phyloP scores from a whole-genome alignment of 805 yeast genomes.

The Saccharomycopsis oosterbeekiorum region DNA sequence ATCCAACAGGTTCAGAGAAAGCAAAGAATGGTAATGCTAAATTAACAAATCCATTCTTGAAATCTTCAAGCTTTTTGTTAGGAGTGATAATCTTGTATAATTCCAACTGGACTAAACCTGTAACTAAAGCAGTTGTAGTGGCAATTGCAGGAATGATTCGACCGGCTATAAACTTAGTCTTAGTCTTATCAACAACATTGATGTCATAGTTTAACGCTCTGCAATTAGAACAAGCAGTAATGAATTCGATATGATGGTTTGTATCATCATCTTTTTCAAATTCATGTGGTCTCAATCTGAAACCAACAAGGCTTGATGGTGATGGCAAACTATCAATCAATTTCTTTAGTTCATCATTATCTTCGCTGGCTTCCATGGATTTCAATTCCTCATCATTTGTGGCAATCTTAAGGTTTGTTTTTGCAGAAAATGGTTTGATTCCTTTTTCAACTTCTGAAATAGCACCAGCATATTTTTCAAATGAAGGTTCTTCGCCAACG shows the following conservation, averaged over 20 bases:
- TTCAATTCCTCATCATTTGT: slow-evolving; percentile 60
- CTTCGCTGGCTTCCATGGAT: slow-evolving; percentile 56
- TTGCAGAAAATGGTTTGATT: slow-evolving; percentile 64
- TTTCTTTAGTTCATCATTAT: slow-evolving; percentile 52
- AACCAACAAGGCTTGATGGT: slow-evolving; percentile 82
- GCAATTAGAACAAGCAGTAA: slow-evolving; percentile 90
- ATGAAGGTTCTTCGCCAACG: slow-evolving; percentile 33
- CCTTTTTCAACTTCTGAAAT: slow-evolving; percentile 32
- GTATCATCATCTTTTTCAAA: slow-evolving; percentile 97
- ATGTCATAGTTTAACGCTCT: slow-evolving; percentile 88
- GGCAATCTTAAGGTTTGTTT: slow-evolving; percentile 68
- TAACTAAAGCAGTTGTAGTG: slow-evolving; percentile 95
- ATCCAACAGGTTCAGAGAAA: slow-evolving; percentile 89
- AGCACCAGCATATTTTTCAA: slow-evolving; percentile 41
- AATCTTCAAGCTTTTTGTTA: slow-evolving; percentile 67
- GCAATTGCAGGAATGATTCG: slow-evolving; percentile 98
- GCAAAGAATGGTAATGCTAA: slow-evolving; percentile 94
- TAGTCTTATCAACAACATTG: slow-evolving; percentile 78
- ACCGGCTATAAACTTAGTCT: slow-evolving; percentile 96
- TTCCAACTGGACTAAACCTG: slow-evolving; percentile 90
- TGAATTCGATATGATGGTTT: slow-evolving; percentile 93
- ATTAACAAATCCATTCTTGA: slow-evolving; percentile 86
- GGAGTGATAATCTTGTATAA: slow-evolving; percentile 80
- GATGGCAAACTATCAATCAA: slow-evolving; percentile 77
- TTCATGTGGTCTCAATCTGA: slow-evolving; percentile 78